These are phyloP conservation scores for Chenopodium album DNA, from an alignment of 148 eudicot genomes.

Conservation along the genomic window DNA sequence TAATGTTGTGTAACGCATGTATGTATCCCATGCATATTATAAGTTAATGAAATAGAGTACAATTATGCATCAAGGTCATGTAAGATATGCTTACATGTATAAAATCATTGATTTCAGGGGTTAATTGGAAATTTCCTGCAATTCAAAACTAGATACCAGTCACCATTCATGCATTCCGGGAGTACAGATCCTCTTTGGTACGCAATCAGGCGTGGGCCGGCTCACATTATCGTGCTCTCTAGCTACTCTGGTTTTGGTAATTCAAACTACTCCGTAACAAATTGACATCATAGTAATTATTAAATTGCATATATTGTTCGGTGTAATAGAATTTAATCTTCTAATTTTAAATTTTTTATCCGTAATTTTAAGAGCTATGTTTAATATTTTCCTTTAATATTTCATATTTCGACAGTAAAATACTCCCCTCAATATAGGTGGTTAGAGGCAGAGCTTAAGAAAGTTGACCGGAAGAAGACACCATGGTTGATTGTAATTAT, in stretches of 20 bases:
- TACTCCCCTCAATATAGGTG: constrained; percentile 61
- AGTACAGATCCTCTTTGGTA: constrained; percentile 32
- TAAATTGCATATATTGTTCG: neutral
- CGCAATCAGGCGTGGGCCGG: constrained; percentile 32
- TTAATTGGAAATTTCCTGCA: constrained; percentile 39
- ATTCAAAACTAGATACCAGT: constrained; percentile 41
- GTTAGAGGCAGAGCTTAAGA: constrained; percentile 48
- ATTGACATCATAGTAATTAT: too few species aligned
- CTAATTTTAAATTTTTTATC: neutral
- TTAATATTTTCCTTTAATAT: neutral
- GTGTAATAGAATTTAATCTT: too few species aligned
- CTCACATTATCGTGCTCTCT: constrained; percentile 31
- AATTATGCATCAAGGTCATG: neutral
- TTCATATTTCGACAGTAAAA: constrained; percentile 37
- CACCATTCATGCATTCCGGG: constrained; percentile 37
- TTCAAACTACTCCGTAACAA: neutral
- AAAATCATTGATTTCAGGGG: constrained; percentile 29
- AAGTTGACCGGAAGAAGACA: constrained; percentile 58
- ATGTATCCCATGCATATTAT: too few species aligned
- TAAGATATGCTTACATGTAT: neutral
- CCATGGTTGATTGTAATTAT: constrained; percentile 73
- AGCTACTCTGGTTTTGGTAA: constrained; percentile 31
- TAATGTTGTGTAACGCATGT: too few species aligned
- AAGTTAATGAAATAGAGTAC: too few species aligned
- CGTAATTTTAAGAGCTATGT: neutral